Evolutionary conservation across 768 basidiomycete species (phyloP).

Genomic region (Strobilomyces echinocephalus): DNA sequence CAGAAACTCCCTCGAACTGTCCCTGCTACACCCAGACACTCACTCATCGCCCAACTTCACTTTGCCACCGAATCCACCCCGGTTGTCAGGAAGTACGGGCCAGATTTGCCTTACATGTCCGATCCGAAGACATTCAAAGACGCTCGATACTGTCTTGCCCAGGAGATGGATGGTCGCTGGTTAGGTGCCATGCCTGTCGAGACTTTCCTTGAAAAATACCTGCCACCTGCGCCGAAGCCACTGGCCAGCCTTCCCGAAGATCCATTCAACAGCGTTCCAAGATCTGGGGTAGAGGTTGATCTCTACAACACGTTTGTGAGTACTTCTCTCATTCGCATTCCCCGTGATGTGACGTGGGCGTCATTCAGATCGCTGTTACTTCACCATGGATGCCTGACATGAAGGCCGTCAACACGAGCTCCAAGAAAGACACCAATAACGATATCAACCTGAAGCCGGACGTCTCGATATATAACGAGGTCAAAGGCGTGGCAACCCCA

Average conservation of each 20-base stretch:
- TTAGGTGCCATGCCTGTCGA: neutral
- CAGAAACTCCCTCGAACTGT: too few relatives aligned
- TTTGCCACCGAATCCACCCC: neutral
- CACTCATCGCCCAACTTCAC: too few relatives aligned
- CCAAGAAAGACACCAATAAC: neutral
- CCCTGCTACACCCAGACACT: too few relatives aligned
- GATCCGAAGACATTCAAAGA: neutral
- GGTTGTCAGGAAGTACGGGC: neutral
- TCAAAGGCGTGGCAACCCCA: neutral
- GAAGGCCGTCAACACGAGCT: neutral
- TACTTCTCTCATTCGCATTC: neutral
- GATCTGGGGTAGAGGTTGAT: neutral
- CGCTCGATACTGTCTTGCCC: neutral
- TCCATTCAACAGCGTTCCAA: neutral
- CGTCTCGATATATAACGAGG: neutral
- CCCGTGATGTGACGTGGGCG: neutral
- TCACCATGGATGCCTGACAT: neutral
- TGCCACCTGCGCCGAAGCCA: neutral
- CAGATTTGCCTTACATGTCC: neutral
- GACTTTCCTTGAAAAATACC: neutral
- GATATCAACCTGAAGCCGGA: neutral
- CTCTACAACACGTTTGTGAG: neutral
- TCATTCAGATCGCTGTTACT: neutral
- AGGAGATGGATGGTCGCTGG: neutral
- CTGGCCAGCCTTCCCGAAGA: neutral